Conservation (phyloP, 345 rosid genomes). For the Aquilaria sinensis region DNA sequence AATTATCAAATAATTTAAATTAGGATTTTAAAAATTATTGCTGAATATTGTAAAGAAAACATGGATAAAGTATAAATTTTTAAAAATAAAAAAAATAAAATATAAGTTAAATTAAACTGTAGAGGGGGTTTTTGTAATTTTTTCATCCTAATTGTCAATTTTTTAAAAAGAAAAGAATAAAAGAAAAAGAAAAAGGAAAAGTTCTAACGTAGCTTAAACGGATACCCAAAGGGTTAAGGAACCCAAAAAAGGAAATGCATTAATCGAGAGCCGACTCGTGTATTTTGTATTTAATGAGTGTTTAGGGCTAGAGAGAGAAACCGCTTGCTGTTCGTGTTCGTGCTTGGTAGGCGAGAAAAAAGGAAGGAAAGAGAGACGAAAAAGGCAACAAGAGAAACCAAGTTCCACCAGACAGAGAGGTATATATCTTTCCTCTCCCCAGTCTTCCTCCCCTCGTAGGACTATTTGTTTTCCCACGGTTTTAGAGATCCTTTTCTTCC, state of each 20-base stretch:
- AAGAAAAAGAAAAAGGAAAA: conserved; percentile 2
- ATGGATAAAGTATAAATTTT: background rate
- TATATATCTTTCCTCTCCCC: background rate
- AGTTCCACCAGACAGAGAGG: background rate
- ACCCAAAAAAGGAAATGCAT: background rate
- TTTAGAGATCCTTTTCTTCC: background rate
- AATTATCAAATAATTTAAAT: no score
- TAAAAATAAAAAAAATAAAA: background rate
- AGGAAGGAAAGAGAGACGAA: no score
- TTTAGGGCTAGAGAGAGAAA: background rate
- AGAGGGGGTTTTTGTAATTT: background rate
- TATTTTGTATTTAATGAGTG: background rate
- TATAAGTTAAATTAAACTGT: background rate
- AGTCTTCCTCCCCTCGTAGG: background rate
- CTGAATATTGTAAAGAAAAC: background rate
- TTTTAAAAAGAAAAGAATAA: background rate
- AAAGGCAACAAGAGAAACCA: no score
- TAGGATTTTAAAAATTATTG: background rate
- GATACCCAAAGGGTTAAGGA: conserved; percentile 4
- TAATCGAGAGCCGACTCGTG: no score
- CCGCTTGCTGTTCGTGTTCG: conserved; percentile 3
- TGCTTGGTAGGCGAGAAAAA: background rate
- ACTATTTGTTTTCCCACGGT: background rate
- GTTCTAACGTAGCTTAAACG: conserved; percentile 32
- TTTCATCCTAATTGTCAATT: background rate